phyloP scores from a whole-genome alignment of 768 basidiomycete genomes.

The Auriscalpium vulgare region DNA sequence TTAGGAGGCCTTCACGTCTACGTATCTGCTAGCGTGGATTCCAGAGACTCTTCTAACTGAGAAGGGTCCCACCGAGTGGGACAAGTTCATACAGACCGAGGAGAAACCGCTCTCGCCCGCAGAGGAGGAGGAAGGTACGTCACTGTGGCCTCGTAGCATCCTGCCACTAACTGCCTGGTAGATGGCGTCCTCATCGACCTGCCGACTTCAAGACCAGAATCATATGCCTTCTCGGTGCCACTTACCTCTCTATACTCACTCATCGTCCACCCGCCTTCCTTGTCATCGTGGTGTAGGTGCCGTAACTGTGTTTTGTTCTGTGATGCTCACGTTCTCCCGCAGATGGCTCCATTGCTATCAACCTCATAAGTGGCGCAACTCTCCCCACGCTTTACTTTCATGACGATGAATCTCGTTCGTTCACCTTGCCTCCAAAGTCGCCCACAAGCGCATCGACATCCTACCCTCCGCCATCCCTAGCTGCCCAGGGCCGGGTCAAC shows the following conservation, averaged over 20 bases:
- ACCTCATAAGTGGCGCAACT: conserved; percentile 78
- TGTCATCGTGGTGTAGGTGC: conserved; percentile 74
- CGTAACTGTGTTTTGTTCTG: conserved; percentile 13
- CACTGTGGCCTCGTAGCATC: conserved; percentile 3
- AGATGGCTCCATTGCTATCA: conserved; percentile 88
- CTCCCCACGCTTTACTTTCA: conserved; percentile 92
- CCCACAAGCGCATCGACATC: conserved; percentile 35
- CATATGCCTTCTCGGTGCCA: conserved; percentile 94
- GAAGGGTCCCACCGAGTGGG: conserved; percentile 78
- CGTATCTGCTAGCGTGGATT: conserved; percentile 86
- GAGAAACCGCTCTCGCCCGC: conserved; percentile 41
- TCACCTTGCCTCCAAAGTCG: conserved; percentile 41
- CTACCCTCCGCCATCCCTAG: conserved; percentile 53
- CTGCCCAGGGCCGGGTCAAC: conserved; percentile 31
- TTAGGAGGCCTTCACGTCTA: conserved; percentile 69
- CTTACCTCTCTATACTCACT: conserved; percentile 85
- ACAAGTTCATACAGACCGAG: conserved; percentile 84
- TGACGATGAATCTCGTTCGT: conserved; percentile 90
- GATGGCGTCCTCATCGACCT: conserved; percentile 83
- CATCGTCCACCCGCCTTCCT: conserved; percentile 73
- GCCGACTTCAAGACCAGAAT: conserved; percentile 76
- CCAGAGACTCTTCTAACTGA: conserved; percentile 80
- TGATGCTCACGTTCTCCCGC: conserved; percentile 15
- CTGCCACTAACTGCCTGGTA: conserved; percentile 19
- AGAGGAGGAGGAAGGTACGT: conserved; percentile 70